Conservation (phyloP, 2,329 filamentous ascomycete species). For the Fusarium luffae region DNA sequence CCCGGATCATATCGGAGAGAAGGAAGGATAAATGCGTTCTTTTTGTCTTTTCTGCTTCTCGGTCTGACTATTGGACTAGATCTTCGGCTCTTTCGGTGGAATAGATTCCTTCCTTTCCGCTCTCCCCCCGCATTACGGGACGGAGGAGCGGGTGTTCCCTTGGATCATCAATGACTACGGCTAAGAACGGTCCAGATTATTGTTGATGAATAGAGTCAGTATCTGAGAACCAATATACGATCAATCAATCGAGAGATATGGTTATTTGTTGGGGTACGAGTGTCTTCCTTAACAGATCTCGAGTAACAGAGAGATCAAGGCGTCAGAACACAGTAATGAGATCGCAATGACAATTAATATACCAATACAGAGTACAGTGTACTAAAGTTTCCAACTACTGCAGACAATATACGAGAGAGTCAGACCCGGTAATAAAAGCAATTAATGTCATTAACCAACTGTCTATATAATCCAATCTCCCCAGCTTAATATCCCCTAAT, state of each 20-base stretch:
- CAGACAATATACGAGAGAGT: not conserved
- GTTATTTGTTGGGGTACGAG: no score
- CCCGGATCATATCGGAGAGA: slow-evolving; percentile 33
- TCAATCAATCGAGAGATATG: not conserved
- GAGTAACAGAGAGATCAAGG: not conserved
- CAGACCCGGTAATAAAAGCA: not conserved
- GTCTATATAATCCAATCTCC: not conserved
- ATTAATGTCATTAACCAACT: not conserved
- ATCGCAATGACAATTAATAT: not conserved
- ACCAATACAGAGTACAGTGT: not conserved
- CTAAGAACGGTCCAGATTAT: slow-evolving; percentile 11
- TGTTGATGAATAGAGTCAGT: not conserved
- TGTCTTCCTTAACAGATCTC: not conserved
- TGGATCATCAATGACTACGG: slow-evolving; percentile 10
- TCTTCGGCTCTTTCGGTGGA: slow-evolving; percentile 11
- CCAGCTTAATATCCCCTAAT: not conserved
- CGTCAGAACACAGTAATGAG: not conserved
- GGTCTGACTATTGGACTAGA: not conserved
- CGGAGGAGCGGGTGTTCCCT: slow-evolving; percentile 33
- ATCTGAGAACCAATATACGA: not conserved
- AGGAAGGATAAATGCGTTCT: not conserved
- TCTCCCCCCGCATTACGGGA: slow-evolving; percentile 33
- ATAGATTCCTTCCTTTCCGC: slow-evolving; percentile 10
- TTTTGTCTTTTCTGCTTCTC: not conserved
- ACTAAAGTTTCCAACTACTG: not conserved